Evolutionary conservation across 805 yeast species (phyloP).

Genomic region (Metschnikowia drakensbergensis): DNA sequence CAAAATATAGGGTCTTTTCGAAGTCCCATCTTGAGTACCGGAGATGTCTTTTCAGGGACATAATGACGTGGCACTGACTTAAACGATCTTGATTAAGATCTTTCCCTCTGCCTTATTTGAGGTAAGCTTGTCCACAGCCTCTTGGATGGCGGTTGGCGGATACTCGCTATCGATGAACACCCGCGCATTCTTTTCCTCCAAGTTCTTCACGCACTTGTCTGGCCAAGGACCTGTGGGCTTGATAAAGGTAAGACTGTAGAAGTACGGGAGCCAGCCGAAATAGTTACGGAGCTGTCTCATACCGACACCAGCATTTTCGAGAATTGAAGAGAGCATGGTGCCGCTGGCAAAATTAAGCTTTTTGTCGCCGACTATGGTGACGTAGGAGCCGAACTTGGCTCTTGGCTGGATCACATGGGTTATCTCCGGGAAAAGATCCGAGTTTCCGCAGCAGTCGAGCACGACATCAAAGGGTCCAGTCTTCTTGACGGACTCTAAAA

Average conservation of each 20-base stretch:
- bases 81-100: conserved; percentile 42
- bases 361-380: conserved; percentile 56
- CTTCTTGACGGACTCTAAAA: conserved; percentile 31
- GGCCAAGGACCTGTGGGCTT: conserved; percentile 16
- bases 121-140: conserved; percentile 48
- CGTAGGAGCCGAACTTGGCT: conserved; percentile 40
- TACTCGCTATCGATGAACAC: conserved; percentile 53
- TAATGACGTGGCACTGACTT: neutral
- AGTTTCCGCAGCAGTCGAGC: conserved; percentile 63
- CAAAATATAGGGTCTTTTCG: no score
- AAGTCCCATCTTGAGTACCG: no score
- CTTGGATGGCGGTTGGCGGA: conserved; percentile 44
- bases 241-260: conserved; percentile 24
- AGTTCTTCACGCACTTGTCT: conserved; percentile 32
- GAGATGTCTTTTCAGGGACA: neutral
- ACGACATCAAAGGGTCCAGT: conserved; percentile 53
- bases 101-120: conserved; percentile 62
- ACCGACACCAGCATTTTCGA: conserved; percentile 2
- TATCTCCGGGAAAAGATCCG: conserved; percentile 44
- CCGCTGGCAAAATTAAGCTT: conserved; percentile 30
- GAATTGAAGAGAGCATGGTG: neutral
- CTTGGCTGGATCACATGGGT: conserved; percentile 43
- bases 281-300: conserved; percentile 11
- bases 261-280: conserved; percentile 24
- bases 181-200: conserved; percentile 42